phyloP scores from a whole-genome alignment of 257 asterid genomes.

The Osmanthus fragrans region DNA sequence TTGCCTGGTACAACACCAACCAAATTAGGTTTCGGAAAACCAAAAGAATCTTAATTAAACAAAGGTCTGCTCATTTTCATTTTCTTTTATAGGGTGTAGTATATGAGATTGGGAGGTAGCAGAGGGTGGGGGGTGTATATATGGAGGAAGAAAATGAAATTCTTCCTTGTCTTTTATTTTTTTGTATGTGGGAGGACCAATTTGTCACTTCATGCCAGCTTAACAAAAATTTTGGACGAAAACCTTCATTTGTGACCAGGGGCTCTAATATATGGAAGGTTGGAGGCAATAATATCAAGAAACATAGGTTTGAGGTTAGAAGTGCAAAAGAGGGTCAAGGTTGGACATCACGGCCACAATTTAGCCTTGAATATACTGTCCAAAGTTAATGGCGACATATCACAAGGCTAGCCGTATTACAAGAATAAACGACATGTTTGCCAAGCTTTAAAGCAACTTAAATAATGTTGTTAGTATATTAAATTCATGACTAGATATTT shows the following conservation, averaged over 20 bases:
- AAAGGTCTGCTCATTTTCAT: not conserved
- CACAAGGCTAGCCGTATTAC: not conserved
- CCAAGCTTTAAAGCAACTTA: not conserved
- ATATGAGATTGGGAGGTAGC: not conserved
- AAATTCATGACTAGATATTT: not conserved
- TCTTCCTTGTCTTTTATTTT: too few relatives aligned
- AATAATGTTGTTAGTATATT: not conserved
- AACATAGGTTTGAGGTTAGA: not conserved
- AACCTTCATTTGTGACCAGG: not conserved
- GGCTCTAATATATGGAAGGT: not conserved
- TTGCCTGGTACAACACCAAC: conserved; percentile 48
- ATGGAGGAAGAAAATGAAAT: too few relatives aligned
- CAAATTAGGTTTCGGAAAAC: not conserved
- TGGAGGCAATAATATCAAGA: not conserved
- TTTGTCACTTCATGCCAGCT: not conserved
- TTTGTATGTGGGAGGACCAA: not conserved
- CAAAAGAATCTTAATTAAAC: not conserved
- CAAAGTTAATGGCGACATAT: not conserved
- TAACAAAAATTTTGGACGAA: not conserved
- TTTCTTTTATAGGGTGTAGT: not conserved
- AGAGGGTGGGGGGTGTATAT: not conserved
- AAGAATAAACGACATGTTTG: not conserved
- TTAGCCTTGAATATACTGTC: not conserved
- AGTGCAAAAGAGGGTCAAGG: not conserved
- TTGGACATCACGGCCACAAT: not conserved